phyloP scores from a whole-genome alignment of 2,329 filamentous ascomycete species.

The Calonectria honghensis region DNA sequence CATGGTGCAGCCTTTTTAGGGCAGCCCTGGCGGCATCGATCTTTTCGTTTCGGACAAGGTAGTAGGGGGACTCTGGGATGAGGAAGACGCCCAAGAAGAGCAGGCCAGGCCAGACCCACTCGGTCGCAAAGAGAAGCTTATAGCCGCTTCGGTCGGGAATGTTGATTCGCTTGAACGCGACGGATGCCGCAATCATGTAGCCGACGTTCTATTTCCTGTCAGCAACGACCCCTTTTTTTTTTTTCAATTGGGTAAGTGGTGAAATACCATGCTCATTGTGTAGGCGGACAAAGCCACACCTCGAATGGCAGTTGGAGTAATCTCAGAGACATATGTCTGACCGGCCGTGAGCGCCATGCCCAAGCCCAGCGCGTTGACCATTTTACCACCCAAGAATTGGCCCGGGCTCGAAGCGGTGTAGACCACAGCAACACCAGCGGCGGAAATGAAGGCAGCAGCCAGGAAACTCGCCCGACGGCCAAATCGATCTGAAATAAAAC shows the following conservation, averaged over 20 bases:
- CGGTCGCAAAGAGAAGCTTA: conserved; percentile 15
- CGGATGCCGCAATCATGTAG: conserved; percentile 22
- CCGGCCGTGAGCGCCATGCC: conserved; percentile 15
- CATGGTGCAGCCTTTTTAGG: background rate
- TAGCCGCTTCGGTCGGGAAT: conserved; percentile 21
- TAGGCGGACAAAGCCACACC: conserved; percentile 20
- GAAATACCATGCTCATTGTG: conserved; percentile 25
- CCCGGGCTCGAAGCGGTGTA: conserved; percentile 20
- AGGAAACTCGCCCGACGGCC: conserved; percentile 9
- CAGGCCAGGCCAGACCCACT: conserved; percentile 23
- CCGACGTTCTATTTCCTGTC: background rate
- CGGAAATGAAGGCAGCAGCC: conserved; percentile 8
- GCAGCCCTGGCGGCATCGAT: background rate
- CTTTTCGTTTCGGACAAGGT: conserved; percentile 1
- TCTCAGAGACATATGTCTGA: conserved; percentile 27
- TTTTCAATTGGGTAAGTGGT: too few relatives aligned
- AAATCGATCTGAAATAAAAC: conserved; percentile 10
- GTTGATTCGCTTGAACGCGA: conserved; percentile 16
- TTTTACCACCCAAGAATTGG: conserved; percentile 26
- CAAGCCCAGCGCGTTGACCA: conserved; percentile 23
- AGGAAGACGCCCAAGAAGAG: conserved; percentile 1
- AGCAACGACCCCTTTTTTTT: background rate
- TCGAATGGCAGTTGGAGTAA: conserved; percentile 21
- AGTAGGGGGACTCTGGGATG: conserved; percentile 9
- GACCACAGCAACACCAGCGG: conserved; percentile 14